A percentile compares a stretch with the other conserved stretches of the same genome.
Conservation (phyloP, 306 rosid species). For the Quillaja saponaria region DNA sequence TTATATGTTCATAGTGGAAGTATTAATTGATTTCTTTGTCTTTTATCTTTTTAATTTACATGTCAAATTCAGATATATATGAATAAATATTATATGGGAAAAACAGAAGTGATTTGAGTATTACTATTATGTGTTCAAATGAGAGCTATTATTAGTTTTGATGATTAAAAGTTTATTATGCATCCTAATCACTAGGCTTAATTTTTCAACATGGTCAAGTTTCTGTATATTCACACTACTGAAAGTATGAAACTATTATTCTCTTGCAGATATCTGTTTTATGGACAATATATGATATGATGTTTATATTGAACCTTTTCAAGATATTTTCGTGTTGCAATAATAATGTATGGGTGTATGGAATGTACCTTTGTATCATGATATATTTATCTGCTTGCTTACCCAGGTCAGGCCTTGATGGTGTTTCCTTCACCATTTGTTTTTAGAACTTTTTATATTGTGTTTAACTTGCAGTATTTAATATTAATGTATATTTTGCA, state of each 20-base stretch:
- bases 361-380: neutral
- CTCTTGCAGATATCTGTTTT: too few species aligned
- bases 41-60: neutral
- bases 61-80: neutral
- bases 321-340: neutral
- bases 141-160: too few species aligned
- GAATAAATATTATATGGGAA: neutral
- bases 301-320: neutral
- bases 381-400: too few species aligned
- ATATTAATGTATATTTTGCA: conserved; percentile 39
- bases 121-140: too few species aligned
- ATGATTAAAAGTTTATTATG: too few species aligned
- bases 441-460: neutral
- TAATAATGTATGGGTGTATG: neutral
- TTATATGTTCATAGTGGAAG: neutral
- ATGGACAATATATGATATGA: too few species aligned
- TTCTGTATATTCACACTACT: too few species aligned
- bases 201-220: too few species aligned
- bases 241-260: too few species aligned
- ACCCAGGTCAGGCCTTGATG: too few species aligned
- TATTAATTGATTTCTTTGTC: neutral
- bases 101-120: too few species aligned
- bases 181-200: too few species aligned
- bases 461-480: conserved; percentile 7
- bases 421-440: neutral